A percentile compares a stretch with the other conserved stretches of the same genome.
phyloP scores from a whole-genome alignment of 257 asterid species.

The Lycium barbarum region DNA sequence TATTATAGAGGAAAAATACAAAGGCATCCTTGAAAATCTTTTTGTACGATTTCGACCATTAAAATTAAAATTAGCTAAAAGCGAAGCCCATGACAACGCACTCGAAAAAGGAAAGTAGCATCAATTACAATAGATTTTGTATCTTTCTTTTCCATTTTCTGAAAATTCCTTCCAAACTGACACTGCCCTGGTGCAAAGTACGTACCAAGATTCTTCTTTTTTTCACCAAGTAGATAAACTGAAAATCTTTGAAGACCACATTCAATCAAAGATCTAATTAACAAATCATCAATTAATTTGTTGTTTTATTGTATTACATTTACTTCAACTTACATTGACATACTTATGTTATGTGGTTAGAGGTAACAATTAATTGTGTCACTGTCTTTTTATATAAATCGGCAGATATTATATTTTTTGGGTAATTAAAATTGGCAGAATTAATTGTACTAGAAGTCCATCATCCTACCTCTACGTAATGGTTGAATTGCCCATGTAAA shows the following conservation, averaged over 20 bases:
- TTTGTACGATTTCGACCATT: not conserved
- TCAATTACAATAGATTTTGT: not conserved
- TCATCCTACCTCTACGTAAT: not conserved
- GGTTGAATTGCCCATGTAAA: not conserved
- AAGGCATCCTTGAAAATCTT: not conserved
- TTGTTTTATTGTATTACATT: not conserved
- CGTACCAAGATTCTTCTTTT: not conserved
- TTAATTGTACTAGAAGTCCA: not conserved
- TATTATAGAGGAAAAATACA: not conserved
- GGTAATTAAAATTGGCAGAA: not conserved
- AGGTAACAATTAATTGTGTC: not conserved
- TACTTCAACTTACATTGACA: not conserved
- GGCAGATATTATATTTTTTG: no score
- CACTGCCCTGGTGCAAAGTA: not conserved
- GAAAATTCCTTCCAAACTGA: not conserved
- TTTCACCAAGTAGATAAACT: not conserved
- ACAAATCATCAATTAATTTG: not conserved
- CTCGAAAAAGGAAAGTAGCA: not conserved
- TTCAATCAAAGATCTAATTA: not conserved
- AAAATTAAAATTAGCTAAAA: not conserved
- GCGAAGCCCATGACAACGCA: not conserved
- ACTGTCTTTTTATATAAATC: no score
- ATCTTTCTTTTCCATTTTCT: constrained; percentile 10
- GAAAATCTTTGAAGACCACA: not conserved
- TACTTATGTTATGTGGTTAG: not conserved